Evolutionary conservation across 192 early-diverging fungal species (phyloP), one percentile per base, ranked within the genome.

Genomic region (Coemansia aciculifera): DNA sequence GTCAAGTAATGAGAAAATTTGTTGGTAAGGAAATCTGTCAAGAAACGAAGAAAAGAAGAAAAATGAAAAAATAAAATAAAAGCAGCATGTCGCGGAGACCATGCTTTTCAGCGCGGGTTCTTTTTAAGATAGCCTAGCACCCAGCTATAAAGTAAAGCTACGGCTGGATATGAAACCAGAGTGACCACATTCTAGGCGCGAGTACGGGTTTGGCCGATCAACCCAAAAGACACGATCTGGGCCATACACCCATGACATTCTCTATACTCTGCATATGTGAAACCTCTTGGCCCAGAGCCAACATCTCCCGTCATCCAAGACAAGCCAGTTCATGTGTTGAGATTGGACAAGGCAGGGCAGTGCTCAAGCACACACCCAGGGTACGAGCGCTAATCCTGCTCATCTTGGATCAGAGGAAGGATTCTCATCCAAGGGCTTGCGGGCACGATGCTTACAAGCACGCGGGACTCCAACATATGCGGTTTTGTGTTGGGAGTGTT

Each of bases 171-270:
- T 57, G 31, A 57, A 57, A 57, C 54, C 54, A 57, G 11, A 54
- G 51, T 54, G 51, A 54, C 13, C 24, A 29, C 24, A 54, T 54
- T 54, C 24, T 54, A 54, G 51, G 51, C 5, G 3, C 51, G 51
- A 54, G 54, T 31, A 57, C 29, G 29, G 27, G 23, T 48, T 31
- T 57, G 54, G 54, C 13, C 54, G 54, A 57, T 57, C 54, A 57
- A 57, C 54, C n/a, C 54, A 17, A 57, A 13, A 32, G 54, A 32
- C 54, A 34, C 52, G 54, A 57, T 34, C 54, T 57, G 29, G 54
- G 29, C 52, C 23, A 15, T 23, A 17, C 29, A 29, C 13, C 10
- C 13, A 24, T 15, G 23, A 19, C 17, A 17, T n/a, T n/a, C 23
- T 31, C 52, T 31, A 31, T 31, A 32, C 54, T 11, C 46, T 21